phyloP scores from a whole-genome alignment of 495 filamentous ascomycete species.

The Xylaria telfairii region DNA sequence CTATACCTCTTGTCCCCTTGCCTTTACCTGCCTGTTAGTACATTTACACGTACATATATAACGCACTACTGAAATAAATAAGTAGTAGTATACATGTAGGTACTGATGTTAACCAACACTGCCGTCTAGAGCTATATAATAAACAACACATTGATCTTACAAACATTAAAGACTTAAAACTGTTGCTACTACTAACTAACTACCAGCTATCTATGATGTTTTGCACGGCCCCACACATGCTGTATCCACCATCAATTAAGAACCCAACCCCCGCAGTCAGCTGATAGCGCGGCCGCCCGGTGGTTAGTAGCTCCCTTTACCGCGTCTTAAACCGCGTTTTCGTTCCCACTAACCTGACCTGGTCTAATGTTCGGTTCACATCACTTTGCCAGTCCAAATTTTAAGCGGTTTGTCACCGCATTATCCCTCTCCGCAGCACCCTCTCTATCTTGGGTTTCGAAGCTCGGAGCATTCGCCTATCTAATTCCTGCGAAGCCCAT shows the following conservation, averaged over 20 bases:
- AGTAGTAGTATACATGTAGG: no score
- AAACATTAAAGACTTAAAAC: neutral
- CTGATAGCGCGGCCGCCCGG: slow-evolving; percentile 37
- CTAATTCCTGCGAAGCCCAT: neutral
- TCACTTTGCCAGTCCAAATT: slow-evolving; percentile 7
- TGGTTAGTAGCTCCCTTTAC: slow-evolving; percentile 8
- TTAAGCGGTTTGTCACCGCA: slow-evolving; percentile 4
- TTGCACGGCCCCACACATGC: neutral
- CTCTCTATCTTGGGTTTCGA: neutral
- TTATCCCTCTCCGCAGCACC: neutral
- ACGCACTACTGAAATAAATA: neutral
- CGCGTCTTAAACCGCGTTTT: slow-evolving; percentile 30
- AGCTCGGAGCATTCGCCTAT: neutral
- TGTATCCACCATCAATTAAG: slow-evolving; percentile 31
- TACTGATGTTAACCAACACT: no score
- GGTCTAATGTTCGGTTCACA: slow-evolving; percentile 5
- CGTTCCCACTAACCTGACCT: no score
- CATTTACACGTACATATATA: neutral
- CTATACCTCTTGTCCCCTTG: no score
- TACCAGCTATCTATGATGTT: no score
- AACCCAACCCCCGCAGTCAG: slow-evolving; percentile 31
- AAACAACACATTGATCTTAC: neutral
- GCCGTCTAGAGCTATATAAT: no score
- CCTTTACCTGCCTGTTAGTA: neutral
- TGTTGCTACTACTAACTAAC: no score